Evolutionary conservation across 805 yeast species (phyloP).

Genomic region (Saccharomyces cerevisiae): DNA sequence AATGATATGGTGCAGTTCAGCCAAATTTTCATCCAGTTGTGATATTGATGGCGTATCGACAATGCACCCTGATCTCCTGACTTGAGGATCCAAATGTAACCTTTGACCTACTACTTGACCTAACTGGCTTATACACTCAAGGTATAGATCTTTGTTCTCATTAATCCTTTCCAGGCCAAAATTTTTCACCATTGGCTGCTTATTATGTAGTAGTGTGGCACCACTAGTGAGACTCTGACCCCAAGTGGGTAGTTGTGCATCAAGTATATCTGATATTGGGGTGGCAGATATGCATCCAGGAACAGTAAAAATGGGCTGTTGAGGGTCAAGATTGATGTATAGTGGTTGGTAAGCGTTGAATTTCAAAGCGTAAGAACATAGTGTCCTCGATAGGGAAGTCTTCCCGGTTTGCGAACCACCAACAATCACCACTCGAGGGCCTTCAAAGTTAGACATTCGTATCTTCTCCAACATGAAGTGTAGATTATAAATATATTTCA

Average conservation of each 20-base stretch:
- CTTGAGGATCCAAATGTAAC: conserved; percentile 20
- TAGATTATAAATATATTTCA: conserved; percentile 61
- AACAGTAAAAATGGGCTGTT: conserved; percentile 55
- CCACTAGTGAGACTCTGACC: conserved; percentile 77
- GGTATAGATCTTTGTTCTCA: conserved; percentile 46
- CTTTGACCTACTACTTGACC: conserved; percentile 37
- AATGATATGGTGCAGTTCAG: conserved; percentile 14
- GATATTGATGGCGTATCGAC: conserved; percentile 26
- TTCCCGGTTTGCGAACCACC: conserved; percentile 77
- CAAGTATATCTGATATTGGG: conserved; percentile 71
- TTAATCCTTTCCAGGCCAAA: conserved; percentile 59
- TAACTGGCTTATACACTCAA: conserved; percentile 40
- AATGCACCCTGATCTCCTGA: conserved; percentile 29
- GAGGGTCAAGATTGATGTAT: conserved; percentile 72
- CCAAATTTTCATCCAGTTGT: conserved; percentile 11
- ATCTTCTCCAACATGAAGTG: conserved; percentile 67
- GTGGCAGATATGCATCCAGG: conserved; percentile 86
- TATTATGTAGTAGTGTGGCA: conserved; percentile 68
- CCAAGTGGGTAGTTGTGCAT: conserved; percentile 60
- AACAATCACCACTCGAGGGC: conserved; percentile 50
- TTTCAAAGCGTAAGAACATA: conserved; percentile 70
- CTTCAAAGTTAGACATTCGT: conserved; percentile 30
- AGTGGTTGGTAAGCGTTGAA: conserved; percentile 57
- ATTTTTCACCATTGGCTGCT: conserved; percentile 78
- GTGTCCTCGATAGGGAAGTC: conserved; percentile 58